These are phyloP conservation scores for Xylaria palmicola DNA, from an alignment of 495 filamentous ascomycete species.

Conservation along the genomic window DNA sequence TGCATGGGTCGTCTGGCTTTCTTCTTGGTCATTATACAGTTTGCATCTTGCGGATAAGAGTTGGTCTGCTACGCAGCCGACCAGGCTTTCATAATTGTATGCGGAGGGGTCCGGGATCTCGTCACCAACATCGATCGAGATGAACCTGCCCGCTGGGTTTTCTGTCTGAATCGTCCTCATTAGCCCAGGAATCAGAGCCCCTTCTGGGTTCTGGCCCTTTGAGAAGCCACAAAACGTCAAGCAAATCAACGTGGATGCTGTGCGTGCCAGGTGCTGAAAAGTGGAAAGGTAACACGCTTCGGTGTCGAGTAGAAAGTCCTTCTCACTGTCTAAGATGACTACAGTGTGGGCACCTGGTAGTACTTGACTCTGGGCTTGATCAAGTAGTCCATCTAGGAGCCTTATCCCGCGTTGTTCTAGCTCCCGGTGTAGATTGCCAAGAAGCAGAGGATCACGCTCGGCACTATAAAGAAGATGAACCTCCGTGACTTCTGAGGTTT, in stretches of 20 bases:
- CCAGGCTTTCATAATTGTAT: background rate
- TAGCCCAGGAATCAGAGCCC: conserved; percentile 29
- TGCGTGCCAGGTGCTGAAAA: conserved; percentile 25
- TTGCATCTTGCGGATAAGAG: background rate
- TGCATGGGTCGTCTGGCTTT: background rate
- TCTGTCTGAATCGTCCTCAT: conserved; percentile 31
- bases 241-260: conserved; percentile 28
- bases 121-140: conserved; percentile 29
- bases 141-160: conserved; percentile 20
- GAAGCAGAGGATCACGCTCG: background rate
- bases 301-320: conserved; percentile 13
- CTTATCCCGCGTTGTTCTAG: background rate
- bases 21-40: conserved; percentile 16
- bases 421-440: background rate
- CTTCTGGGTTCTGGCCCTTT: conserved; percentile 25
- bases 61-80: conserved; percentile 4
- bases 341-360: conserved; percentile 16
- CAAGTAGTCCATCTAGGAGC: background rate
- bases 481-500: background rate
- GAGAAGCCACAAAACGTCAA: conserved; percentile 28
- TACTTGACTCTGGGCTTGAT: background rate
- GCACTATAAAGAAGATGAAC: background rate
- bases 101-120: background rate
- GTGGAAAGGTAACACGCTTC: conserved; percentile 13
- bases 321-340: conserved; percentile 19